phyloP scores from a whole-genome alignment of 202 grass and related monocot genomes.

The Cymbopogon flexuosus region DNA sequence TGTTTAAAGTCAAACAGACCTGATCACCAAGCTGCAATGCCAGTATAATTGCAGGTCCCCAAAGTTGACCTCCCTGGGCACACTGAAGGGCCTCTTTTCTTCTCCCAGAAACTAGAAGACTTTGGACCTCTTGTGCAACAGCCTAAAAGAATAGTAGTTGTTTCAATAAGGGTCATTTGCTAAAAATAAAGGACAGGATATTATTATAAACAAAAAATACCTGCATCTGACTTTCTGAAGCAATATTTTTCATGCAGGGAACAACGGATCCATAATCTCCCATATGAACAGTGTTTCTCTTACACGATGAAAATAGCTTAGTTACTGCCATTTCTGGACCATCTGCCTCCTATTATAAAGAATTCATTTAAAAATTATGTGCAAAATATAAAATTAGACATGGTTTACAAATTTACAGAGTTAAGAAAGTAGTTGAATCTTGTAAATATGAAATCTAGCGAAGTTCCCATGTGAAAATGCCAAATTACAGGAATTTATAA shows the following conservation, averaged over 20 bases:
- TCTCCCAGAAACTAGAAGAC: slow-evolving; percentile 83
- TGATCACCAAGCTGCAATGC: slow-evolving; percentile 89
- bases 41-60: slow-evolving; percentile 92
- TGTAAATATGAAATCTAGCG: not conserved
- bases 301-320: slow-evolving; percentile 86
- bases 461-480: not conserved
- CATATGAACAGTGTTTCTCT: slow-evolving; percentile 39
- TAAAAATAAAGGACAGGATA: not conserved
- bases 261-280: slow-evolving; percentile 47
- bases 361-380: slow-evolving; percentile 22
- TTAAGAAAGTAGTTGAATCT: slow-evolving; percentile 7
- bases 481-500: slow-evolving; percentile 10
- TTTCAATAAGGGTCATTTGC: slow-evolving; percentile 19
- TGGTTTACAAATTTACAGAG: not conserved
- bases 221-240: slow-evolving; percentile 77
- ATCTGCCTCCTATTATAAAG: slow-evolving; percentile 61
- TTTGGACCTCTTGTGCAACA: slow-evolving; percentile 84
- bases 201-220: slow-evolving; percentile 42
- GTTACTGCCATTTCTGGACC: slow-evolving; percentile 92
- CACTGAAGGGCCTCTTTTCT: slow-evolving; percentile 72
- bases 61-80: slow-evolving; percentile 92
- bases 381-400: not conserved
- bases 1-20: slow-evolving; percentile 41
- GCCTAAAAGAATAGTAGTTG: slow-evolving; percentile 50
- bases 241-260: slow-evolving; percentile 68